Evolutionary conservation across 2,329 filamentous ascomycete species (phyloP), one percentile per base, ranked within the genome.

Genomic region (Ophiocordyceps camponoti-floridani): DNA sequence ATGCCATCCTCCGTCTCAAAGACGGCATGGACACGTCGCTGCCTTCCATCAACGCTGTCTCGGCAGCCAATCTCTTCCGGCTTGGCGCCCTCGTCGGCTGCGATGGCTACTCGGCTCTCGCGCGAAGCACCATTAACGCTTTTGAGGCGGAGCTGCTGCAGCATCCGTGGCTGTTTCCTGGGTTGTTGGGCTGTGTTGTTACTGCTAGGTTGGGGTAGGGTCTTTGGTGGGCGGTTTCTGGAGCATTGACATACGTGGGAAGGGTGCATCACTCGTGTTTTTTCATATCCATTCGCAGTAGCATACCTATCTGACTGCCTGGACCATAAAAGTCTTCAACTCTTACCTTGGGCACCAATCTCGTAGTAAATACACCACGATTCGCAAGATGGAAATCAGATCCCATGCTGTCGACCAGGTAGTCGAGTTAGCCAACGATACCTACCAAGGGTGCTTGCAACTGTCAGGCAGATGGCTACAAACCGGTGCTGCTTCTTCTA

Each of bases 21-120:
- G 86, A 93, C 49, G 91, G 87, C 50, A 95, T 95, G 73, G 91
- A 98, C 60, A 85, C 85, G 5, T 81, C 86, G 1, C 82, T 91
- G 48, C 91, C 91, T 1, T 91, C 86, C 0, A 82, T 84, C 44
- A 98, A 98, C 57, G 86, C 85, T 37, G 75, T 89, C 6, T 82
- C 83, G n/a, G 84, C 85, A 0, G 73, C 76, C 14, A 96, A 96
- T 56, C 67, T 96, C n/a, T 83, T 91, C 62, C 79, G 85, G 1
- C 73, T 96, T 4, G 77, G 77, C 12, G 72, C 72, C 6, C 59
- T 94, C 2, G 68, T 94, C 0, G 73, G 76, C 42, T 77, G 85
- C 50, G 64, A 76, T 2, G 60, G 62, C 3, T 88, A 85, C 55
- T 70, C 69, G 0, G 65, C 67, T 44, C 69, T 79, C 43, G 87